Evolutionary conservation across 306 rosid genomes (phyloP).

Genomic region (barrel medic (Medicago truncatula)): MtrunA17r5.0-ANR NC_053042.1:42431001-42431500

Average conservation of each 20-base stretch:
- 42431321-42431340: slow-evolving; percentile 99
- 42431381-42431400: slow-evolving; percentile 35
- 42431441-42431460: slow-evolving; percentile 91
- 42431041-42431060: slow-evolving; percentile 1
- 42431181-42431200: slow-evolving; percentile 87
- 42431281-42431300: slow-evolving; percentile 80
- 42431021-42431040: slow-evolving; percentile 1
- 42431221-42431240: slow-evolving; percentile 74
- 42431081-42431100: background rate
- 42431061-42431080: slow-evolving; percentile 17
- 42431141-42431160: slow-evolving; percentile 89
- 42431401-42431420: slow-evolving; percentile 1
- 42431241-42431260: slow-evolving; percentile 57
- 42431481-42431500: slow-evolving; percentile 80
- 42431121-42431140: slow-evolving; percentile 93
- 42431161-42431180: slow-evolving; percentile 77
- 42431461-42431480: slow-evolving; percentile 70
- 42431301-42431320: slow-evolving; percentile 69
- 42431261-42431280: slow-evolving; percentile 70
- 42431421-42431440: slow-evolving; percentile 64
- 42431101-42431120: slow-evolving; percentile 40
- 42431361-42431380: slow-evolving; percentile 21
- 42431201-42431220: slow-evolving; percentile 71
- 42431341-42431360: slow-evolving; percentile 99
- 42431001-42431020: background rate